phyloP scores from a whole-genome alignment of 148 eudicot species.

The Rheum nobile region DNA sequence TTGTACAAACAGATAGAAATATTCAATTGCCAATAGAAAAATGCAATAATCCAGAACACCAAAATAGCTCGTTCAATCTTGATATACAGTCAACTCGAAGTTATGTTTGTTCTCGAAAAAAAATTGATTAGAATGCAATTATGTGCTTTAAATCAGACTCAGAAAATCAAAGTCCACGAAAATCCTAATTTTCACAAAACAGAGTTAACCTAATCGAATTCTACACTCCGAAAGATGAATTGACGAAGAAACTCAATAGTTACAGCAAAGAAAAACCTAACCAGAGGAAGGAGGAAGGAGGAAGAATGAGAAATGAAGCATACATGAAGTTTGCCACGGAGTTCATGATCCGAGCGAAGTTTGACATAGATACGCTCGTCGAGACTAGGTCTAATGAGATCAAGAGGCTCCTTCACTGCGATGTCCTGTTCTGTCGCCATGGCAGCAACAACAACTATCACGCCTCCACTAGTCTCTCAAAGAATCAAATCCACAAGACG shows the following conservation, averaged over 20 bases:
- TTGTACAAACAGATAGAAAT: not conserved
- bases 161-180: not conserved
- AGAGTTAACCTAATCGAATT: not conserved
- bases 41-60: not conserved
- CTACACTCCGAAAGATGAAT: not conserved
- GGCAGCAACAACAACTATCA: not conserved
- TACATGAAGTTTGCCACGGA: constrained; percentile 48
- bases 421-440: constrained; percentile 40
- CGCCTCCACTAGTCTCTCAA: not conserved
- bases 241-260: not conserved
- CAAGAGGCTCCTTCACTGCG: constrained; percentile 38
- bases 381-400: constrained; percentile 34
- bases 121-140: no score
- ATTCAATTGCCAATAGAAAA: not conserved
- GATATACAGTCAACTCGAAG: not conserved
- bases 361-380: constrained; percentile 48
- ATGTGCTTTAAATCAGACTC: not conserved
- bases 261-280: no score
- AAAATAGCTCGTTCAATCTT: not conserved
- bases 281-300: no score
- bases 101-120: not conserved
- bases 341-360: constrained; percentile 47
- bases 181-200: not conserved
- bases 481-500: not conserved
- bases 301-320: no score